Percentiles rank a stretch among this genome's conserved stretches.
These are phyloP conservation scores for Leccinum fuscescens DNA, from an alignment of 1,284 basidiomycete species.

Conservation along the genomic window DNA sequence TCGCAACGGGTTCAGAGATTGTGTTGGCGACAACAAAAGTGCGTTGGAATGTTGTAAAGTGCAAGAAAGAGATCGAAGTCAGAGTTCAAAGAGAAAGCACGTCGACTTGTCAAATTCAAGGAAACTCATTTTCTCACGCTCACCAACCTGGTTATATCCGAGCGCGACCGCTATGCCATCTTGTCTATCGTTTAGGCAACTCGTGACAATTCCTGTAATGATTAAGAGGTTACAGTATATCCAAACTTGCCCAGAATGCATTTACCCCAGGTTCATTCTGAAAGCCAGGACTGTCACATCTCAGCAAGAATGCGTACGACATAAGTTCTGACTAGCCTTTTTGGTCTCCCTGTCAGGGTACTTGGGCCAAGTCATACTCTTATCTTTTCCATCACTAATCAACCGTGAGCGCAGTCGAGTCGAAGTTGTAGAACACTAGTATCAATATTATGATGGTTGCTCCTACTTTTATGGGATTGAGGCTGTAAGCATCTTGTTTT, in stretches of 20 bases:
- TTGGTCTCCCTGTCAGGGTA: not conserved
- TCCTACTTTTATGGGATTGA: not conserved
- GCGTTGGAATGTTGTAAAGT: conserved; percentile 12
- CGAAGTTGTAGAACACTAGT: not conserved
- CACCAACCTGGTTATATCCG: not conserved
- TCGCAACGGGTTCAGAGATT: conserved; percentile 11
- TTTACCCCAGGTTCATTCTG: no score
- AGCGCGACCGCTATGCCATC: no score
- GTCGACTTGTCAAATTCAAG: conserved; percentile 30
- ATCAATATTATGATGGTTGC: not conserved
- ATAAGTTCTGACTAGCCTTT: not conserved
- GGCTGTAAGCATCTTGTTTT: not conserved
- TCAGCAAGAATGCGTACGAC: no score
- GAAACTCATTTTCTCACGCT: conserved; percentile 24
- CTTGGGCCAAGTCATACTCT: not conserved
- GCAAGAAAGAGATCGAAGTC: conserved; percentile 27
- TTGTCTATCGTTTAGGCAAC: no score
- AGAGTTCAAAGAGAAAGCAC: conserved; percentile 28
- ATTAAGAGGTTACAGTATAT: no score
- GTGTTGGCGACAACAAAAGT: conserved; percentile 13
- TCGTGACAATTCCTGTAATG: no score
- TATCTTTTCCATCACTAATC: not conserved
- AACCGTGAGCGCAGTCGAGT: not conserved
- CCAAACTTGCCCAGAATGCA: no score
- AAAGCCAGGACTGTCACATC: no score